Percentiles rank a stretch among this genome's conserved stretches.
Evolutionary conservation across 331 rosid genomes (phyloP).

Genomic region (Cydonia oblonga): DNA sequence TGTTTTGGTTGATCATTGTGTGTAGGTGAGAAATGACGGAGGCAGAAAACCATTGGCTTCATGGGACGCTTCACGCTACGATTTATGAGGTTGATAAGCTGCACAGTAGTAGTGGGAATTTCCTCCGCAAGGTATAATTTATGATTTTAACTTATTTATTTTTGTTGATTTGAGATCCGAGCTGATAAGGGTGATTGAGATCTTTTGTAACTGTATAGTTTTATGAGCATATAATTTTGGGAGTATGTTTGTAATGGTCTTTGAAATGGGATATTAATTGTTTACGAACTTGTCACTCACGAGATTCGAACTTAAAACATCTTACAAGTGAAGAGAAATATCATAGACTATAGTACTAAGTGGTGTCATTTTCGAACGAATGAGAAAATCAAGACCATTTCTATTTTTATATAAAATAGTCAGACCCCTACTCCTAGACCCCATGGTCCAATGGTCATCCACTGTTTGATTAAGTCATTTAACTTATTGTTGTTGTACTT

Average conservation of each 20-base stretch:
- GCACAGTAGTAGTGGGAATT: slow-evolving; percentile 33
- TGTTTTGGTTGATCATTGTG: slow-evolving; percentile 6
- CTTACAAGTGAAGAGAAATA: no score
- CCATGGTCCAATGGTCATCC: no score
- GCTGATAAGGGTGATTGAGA: slow-evolving; percentile 3
- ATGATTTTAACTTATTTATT: neutral
- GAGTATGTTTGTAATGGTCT: neutral
- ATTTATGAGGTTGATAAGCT: slow-evolving; percentile 70
- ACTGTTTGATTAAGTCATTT: no score
- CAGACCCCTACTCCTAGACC: no score
- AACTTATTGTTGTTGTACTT: no score
- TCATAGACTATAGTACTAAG: no score
- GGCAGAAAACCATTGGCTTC: slow-evolving; percentile 61
- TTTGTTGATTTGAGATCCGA: slow-evolving; percentile 5
- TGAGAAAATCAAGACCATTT: no score
- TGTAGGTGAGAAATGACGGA: slow-evolving; percentile 75
- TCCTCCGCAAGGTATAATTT: slow-evolving; percentile 46
- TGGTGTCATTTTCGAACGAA: no score
- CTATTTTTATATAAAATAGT: no score
- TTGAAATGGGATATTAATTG: no score
- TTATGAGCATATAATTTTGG: neutral
- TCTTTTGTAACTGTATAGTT: neutral
- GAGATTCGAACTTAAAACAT: no score
- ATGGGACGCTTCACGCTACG: slow-evolving; percentile 87
- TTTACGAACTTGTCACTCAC: no score